Base-by-base conservation (phyloP, 2,329 filamentous ascomycete species). In the Zymoseptoria brevis region DNA sequence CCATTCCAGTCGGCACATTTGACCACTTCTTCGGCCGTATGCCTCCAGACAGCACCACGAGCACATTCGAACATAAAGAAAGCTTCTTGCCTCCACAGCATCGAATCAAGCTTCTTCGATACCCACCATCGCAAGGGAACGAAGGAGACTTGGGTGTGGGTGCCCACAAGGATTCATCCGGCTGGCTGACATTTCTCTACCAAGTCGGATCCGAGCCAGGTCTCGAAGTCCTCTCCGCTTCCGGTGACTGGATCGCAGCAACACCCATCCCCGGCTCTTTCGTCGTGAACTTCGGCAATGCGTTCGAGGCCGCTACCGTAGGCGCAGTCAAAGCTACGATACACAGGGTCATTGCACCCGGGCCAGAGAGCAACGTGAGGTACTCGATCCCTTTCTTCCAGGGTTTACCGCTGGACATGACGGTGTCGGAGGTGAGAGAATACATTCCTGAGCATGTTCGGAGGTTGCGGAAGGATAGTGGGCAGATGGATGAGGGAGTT, bases 151-250 rank as follows among this genome's bases (percentile, higher is more conserved):
- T 85, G 70, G 83, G 83, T 1, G 82, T 86, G 1, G 83, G 83
- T 0, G 79, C 83, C 0, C 83, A 86, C 71, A 85, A 85, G 65
- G 82, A 84, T 68, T 85, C 80, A 0, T 84, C 82, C 0, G 83
- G 83, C 3, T 86, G 82, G 82, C 83, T 83, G 74, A 86, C 84
- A 0, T 86, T 87, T 62, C 76, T 87, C 3, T 77, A 84, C 1
- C 84, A 87, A 68, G 80, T 83, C 6, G 82, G 80, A 0, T 76
- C 79, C 2, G 78, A 81, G 3, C 72, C 76, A 48, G 79, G 81
- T 0, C 72, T 84, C 0, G 79, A 84, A 65, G 80, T 79, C 0
- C 75, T 84, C 16, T 79, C 79, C 59, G 74, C 75, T 49, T 66
- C 67, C 0, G 80, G 79, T 1, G 62, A 68, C 1, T 84, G 81